Evolutionary conservation across 768 basidiomycete species (phyloP).

Genomic region (Tricholoma terreum): DNA sequence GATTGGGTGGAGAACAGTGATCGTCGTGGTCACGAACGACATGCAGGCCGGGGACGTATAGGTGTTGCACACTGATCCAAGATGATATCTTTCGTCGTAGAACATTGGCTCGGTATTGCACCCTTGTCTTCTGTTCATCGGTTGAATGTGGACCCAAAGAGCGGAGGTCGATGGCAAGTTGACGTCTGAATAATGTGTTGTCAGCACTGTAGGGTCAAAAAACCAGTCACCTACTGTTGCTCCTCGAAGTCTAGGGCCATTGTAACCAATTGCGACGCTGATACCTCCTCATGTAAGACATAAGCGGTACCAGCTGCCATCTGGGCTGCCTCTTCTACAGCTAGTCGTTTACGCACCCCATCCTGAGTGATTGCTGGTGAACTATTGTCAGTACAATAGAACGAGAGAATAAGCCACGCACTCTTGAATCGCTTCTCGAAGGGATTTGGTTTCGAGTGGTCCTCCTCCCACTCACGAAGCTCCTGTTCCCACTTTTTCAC

Average conservation of each 20-base stretch:
- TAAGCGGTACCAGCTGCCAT: constrained; percentile 1
- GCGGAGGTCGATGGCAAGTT: neutral
- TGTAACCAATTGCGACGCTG: neutral
- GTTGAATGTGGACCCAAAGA: constrained; percentile 6
- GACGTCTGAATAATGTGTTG: neutral
- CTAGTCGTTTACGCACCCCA: constrained; percentile 6
- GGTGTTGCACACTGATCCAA: neutral
- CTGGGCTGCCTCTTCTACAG: constrained; percentile 7
- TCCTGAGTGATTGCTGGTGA: constrained; percentile 9
- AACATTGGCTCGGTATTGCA: constrained; percentile 1
- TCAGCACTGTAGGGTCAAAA: neutral
- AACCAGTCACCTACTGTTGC: constrained; percentile 11
- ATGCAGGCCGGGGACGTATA: neutral
- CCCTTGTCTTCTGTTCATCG: neutral
- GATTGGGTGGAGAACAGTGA: neutral
- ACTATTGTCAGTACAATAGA: neutral
- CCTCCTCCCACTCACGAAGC: too few relatives aligned
- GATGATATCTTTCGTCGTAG: constrained; percentile 1
- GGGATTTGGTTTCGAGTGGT: too few relatives aligned
- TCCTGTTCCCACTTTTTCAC: neutral
- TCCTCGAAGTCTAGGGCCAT: constrained; percentile 11
- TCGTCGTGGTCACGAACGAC: neutral
- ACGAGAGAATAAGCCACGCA: neutral
- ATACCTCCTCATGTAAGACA: constrained; percentile 2
- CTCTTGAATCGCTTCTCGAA: too few relatives aligned